phyloP scores from a whole-genome alignment of 148 eudicot genomes.

The Beta vulgaris region DNA sequence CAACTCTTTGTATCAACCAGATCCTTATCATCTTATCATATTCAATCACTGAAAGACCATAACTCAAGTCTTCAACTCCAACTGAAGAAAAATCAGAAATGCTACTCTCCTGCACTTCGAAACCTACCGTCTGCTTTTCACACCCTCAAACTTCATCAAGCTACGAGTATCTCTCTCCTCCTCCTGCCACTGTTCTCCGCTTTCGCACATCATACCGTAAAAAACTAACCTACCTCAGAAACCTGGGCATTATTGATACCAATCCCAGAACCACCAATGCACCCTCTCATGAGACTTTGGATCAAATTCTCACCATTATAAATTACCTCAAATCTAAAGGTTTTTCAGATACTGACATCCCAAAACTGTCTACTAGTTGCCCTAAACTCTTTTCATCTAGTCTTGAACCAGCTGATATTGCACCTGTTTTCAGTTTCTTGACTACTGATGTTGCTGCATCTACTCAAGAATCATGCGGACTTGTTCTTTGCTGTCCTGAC shows the following conservation, averaged over 20 bases:
- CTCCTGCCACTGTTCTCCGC: conserved; percentile 15
- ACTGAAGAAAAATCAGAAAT: conserved; percentile 11
- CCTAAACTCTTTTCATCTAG: conserved; percentile 46
- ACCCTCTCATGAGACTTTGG: conserved; percentile 38
- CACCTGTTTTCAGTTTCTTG: conserved; percentile 46
- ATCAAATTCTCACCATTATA: conserved; percentile 43
- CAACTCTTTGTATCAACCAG: conserved; percentile 8
- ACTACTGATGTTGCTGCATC: conserved; percentile 41
- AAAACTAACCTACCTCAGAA: conserved; percentile 45
- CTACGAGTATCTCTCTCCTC: conserved; percentile 6
- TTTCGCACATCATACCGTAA: conserved; percentile 33
- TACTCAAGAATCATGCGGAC: conserved; percentile 23
- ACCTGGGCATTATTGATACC: conserved; percentile 36
- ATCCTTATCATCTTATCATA: conserved; percentile 28
- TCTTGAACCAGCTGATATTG: conserved; percentile 36
- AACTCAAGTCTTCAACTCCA: not conserved
- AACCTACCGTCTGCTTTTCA: conserved; percentile 2
- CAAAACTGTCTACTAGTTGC: conserved; percentile 40
- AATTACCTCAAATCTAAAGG: conserved; percentile 52
- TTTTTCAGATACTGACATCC: conserved; percentile 43
- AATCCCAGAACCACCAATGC: conserved; percentile 30
- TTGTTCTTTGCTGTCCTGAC: conserved; percentile 44
- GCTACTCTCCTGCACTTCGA: conserved; percentile 25
- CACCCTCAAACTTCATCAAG: conserved; percentile 9
- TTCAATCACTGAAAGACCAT: not conserved